Base-by-base conservation (phyloP, 768 basidiomycete genomes). In the Trametes gibbosa region DNA sequence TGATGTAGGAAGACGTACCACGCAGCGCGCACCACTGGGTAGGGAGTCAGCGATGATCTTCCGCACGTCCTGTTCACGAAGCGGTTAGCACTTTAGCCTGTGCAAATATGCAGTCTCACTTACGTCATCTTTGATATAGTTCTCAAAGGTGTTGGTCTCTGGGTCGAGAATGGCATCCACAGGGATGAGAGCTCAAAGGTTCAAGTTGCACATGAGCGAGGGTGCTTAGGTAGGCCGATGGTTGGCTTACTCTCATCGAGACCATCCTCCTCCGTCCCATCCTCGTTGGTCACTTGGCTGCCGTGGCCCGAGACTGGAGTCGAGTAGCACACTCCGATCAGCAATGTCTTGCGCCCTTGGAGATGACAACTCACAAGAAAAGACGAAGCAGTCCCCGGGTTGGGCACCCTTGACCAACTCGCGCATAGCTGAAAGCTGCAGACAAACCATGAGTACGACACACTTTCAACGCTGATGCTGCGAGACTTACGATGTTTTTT, bases 301-400 rank as follows among this genome's bases (percentile, higher is more conserved):
- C 77, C 78, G 62, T 85, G 83, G 0, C 84, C 84, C 0, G 82
- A 77, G 63, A 80, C 79, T 80, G 9, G 21, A 32, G 14, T 10
- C 12, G n/a, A n/a, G n/a, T n/a, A n/a, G n/a, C n/a, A n/a, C 37
- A 27, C n/a, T 5, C 19, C 3, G 23, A 25, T 29, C 16, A 65
- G 27, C 58, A 52, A 27, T 42, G 29, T 13, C 10, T 5, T 32
- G 51, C 37, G 52, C 14, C n/a, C 5, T 2, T 7, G 21, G 1
- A 41, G 24, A 9, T 67, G 1, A 13, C 16, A 4, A 19, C 78
- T 56, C 53, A 85, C 84, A 86, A 43, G 83, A 82, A 56, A 86
- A 84, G 59, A 84, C 81, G 62, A 83, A 80, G 1, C 68, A 76
- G 59, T 85, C 84, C 0, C 80, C 80, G 3, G 77, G 60, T 17